phyloP scores from a whole-genome alignment of 2,329 filamentous ascomycete genomes.

The Pseudovirgaria hyperparasitica region DNA sequence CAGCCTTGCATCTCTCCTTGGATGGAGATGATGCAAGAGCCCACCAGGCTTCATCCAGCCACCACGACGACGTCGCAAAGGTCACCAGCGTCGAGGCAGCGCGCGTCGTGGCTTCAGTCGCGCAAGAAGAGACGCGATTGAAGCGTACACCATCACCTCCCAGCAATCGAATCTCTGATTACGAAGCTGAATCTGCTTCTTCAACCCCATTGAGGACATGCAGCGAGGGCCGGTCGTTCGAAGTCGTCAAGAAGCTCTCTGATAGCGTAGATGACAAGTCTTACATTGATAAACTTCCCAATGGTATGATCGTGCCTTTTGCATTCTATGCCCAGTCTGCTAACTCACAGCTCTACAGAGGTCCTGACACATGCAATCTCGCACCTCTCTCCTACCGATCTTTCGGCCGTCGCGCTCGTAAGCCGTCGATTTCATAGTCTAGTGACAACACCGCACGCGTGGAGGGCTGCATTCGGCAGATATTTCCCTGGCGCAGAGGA shows the following conservation, averaged over 20 bases:
- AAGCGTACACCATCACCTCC: slow-evolving; percentile 27
- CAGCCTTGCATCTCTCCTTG: slow-evolving; percentile 28
- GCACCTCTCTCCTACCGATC: slow-evolving; percentile 73
- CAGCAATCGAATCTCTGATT: slow-evolving; percentile 39
- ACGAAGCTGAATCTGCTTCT: slow-evolving; percentile 36
- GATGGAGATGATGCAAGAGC: slow-evolving; percentile 15
- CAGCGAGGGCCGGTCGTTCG: slow-evolving; percentile 36
- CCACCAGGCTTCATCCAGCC: slow-evolving; percentile 8
- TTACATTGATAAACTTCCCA: slow-evolving; percentile 55
- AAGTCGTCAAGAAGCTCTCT: slow-evolving; percentile 36
- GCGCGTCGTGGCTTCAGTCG: slow-evolving; percentile 5
- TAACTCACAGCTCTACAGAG: slow-evolving; percentile 42
- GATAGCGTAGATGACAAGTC: slow-evolving; percentile 31
- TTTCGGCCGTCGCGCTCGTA: slow-evolving; percentile 71
- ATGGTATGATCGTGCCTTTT: slow-evolving; percentile 46
- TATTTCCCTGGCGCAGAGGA: slow-evolving; percentile 73
- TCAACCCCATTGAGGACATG: slow-evolving; percentile 23
- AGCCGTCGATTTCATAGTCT: slow-evolving; percentile 77
- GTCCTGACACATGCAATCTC: slow-evolving; percentile 84
- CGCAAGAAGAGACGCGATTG: slow-evolving; percentile 16
- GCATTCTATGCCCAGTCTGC: slow-evolving; percentile 4
- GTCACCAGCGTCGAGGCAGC: slow-evolving; percentile 12
- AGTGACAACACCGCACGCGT: slow-evolving; percentile 83
- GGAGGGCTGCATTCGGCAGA: slow-evolving; percentile 83
- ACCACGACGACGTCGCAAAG: slow-evolving; percentile 2